Base-by-base conservation (phyloP, 2,329 filamentous ascomycete species). In the Niveomyces coronatus region DNA sequence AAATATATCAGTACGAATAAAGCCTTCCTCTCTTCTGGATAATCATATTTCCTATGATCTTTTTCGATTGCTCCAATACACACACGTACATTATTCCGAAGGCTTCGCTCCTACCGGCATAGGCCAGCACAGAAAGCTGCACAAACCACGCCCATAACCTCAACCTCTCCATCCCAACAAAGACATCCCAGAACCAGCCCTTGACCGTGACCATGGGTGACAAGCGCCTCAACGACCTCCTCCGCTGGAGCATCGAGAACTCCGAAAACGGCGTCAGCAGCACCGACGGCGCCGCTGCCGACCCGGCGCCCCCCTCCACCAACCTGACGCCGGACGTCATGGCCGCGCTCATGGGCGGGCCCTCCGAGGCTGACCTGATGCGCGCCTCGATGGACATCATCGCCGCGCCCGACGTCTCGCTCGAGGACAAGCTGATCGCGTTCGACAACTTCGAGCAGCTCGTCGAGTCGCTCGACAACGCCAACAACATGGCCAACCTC, bases 371-470 rank as follows among this genome's bases (percentile, higher is more conserved):
- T 16, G 86, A 96, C 44, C 74, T 93, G 37, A 96, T 98, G 91
- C 77, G 76, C 51, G 76, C 82, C 37, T 72, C 83, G 45, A 94
- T 98, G 78, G 71, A 72, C 19, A 76, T 83, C 40, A 81, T 95
- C 53, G 71, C 68, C 9, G 76, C 77, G 14, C 47, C 64, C 1
- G 68, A 74, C 49, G 65, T 82, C 40, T 72, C 75, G 4, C 68
- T 89, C 35, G 81, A 86, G 30, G 76, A 85, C 61, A 86, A 85
- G 58, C 63, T 93, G 38, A 74, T 79, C 41, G 88, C 88, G 26
- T 93, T 94, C 61, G 88, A 94, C 71, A 94, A 95, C 64, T 82
- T 95, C 45, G 88, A 94, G 65, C 85, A 94, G 60, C 69, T 94
- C 42, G 82, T 95, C 52, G 87, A 95, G 67, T 79, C 76, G 45